phyloP scores from a whole-genome alignment of 257 asterid genomes.

The Osmanthus fragrans region DNA sequence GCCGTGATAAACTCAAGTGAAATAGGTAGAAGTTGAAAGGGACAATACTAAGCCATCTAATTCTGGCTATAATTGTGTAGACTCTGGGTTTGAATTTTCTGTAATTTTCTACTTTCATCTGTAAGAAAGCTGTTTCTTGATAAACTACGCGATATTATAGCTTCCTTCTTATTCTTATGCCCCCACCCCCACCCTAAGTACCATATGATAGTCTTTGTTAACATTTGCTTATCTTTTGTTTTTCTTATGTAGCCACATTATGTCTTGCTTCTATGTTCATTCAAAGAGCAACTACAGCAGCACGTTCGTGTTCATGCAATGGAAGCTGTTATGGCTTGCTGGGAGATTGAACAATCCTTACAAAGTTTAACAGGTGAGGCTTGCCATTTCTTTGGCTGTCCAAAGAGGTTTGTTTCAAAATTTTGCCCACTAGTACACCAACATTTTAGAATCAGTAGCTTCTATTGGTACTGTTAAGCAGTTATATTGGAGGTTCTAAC shows the following conservation, averaged over 20 bases:
- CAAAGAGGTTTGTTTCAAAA: background rate
- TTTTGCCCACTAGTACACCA: background rate
- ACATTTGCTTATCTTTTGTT: background rate
- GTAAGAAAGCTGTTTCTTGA: background rate
- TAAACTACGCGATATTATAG: background rate
- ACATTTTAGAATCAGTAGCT: background rate
- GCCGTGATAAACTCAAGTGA: background rate
- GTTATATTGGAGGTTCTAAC: no score
- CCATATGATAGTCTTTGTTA: no score
- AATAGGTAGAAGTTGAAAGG: background rate
- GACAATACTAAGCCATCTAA: background rate
- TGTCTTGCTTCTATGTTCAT: slow-evolving; percentile 61
- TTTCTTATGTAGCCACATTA: slow-evolving; percentile 50
- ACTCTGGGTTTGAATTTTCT: background rate
- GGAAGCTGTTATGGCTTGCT: slow-evolving; percentile 77
- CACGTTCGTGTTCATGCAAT: slow-evolving; percentile 72
- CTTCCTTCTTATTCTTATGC: no score
- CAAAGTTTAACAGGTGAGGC: slow-evolving; percentile 64
- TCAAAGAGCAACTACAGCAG: slow-evolving; percentile 69
- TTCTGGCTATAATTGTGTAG: background rate
- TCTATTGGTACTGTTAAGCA: background rate
- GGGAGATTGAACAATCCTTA: slow-evolving; percentile 72
- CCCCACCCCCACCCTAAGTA: no score
- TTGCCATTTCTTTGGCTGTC: background rate
- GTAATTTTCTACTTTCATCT: background rate